Evolutionary conservation across 2,329 filamentous ascomycete species (phyloP), one percentile per base, ranked within the genome.

Genomic region (Xylaria sp.): DNA sequence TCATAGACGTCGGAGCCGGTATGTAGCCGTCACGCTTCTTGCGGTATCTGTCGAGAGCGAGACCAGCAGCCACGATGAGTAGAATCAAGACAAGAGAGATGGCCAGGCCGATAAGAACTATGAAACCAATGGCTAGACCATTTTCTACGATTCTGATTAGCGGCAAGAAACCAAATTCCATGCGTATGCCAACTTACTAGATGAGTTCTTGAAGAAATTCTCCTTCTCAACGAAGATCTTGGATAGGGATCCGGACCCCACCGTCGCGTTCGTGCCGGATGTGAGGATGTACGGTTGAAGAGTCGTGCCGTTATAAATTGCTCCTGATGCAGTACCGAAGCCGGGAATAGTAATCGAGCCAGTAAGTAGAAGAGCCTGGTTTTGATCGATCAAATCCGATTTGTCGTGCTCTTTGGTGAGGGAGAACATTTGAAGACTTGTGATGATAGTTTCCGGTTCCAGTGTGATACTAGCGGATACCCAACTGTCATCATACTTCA

Each of bases 311-410:
- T 98, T 93, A 83, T 92, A 99, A 33, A 98, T 83, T 8, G 91
- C 95, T 9, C 93, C 94, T 15, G 95, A 97, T 6, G 92, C 93
- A 66, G 90, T 91, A 67, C 95, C 94, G 77, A 94, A 94, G 58
- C 83, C 83, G 0, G 91, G 89, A 20, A 98, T 85, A 72, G 89
- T 86, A 73, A 99, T 88, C 62, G 91, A 88, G 48, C 96, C 96
- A n/a, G 93, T 93, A 59, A 98, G 84, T 81, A 99, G 87, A 43
- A 99, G 87, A 3, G 89, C 86, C 78, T 96, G 89, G 70, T 89
- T 85, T 20, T 86, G 81, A 61, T 89, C 86, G 18, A 99, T 82
- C 7, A 94, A 83, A 46, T 87, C 81, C 1, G 87, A 89, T 15
- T 84, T 81, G 43, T 83, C 88, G 78, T 98, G 96, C 18, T 88